A percentile compares a stretch with the other conserved stretches of the same genome.
phyloP scores from a whole-genome alignment of 192 early-diverging fungal species.

The Cetraspora pellucida region DNA sequence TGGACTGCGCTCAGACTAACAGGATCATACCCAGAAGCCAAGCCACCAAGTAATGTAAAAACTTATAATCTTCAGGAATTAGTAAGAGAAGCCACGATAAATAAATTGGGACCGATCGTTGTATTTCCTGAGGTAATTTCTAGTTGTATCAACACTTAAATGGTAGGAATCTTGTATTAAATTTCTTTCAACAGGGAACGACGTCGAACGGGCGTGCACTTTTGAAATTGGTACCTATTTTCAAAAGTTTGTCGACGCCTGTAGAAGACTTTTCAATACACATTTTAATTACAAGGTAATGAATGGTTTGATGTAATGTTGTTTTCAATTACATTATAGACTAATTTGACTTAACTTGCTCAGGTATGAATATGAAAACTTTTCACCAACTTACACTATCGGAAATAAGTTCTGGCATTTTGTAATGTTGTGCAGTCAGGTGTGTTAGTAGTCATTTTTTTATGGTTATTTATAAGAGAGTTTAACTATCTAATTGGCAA shows the following conservation, averaged over 20 bases:
- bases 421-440: constrained; percentile 61
- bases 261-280: constrained; percentile 62
- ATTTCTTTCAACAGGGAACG: constrained; percentile 53
- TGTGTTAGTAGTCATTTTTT: constrained; percentile 27
- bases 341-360: constrained; percentile 37
- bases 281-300: constrained; percentile 65
- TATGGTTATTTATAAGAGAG: constrained; percentile 24
- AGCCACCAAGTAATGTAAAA: constrained; percentile 36
- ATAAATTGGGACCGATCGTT: constrained; percentile 57
- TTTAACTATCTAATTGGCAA: no score
- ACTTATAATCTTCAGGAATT: constrained; percentile 50
- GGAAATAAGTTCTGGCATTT: constrained; percentile 55
- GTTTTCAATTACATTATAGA: constrained; percentile 37
- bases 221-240: constrained; percentile 74
- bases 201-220: constrained; percentile 87
- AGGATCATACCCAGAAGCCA: constrained; percentile 51
- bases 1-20: constrained; percentile 57
- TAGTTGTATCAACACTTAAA: not conserved
- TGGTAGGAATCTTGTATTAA: not conserved
- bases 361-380: constrained; percentile 64
- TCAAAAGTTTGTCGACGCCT: constrained; percentile 58
- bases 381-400: constrained; percentile 67
- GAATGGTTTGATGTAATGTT: not conserved
- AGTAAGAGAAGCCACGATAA: constrained; percentile 41
- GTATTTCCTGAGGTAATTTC: constrained; percentile 67